Percentiles rank a stretch among this genome's conserved stretches.
Conservation (phyloP, 345 rosid species). For the Brassica juncea region DNA sequence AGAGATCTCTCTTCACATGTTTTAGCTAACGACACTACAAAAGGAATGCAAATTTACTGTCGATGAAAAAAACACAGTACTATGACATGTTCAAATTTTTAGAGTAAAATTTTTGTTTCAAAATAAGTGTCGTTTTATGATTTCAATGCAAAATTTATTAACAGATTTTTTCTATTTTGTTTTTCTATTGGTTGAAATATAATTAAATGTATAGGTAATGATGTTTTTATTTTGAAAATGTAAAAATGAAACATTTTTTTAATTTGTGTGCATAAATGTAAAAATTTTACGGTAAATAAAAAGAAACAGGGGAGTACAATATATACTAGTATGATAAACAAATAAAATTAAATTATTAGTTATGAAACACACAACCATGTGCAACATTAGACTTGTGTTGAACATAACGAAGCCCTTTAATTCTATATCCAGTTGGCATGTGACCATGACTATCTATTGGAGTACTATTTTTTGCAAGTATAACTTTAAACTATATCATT, state of each 20-base stretch:
- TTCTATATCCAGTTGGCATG: slow-evolving; percentile 31
- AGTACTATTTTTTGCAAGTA: neutral
- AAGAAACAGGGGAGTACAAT: neutral
- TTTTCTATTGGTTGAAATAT: too few species aligned
- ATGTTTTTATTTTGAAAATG: too few species aligned
- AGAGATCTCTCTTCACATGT: neutral
- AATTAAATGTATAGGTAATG: too few species aligned
- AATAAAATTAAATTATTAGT: neutral
- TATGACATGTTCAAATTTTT: neutral
- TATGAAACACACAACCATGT: slow-evolving; percentile 31
- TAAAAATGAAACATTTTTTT: too few species aligned
- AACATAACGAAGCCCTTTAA: slow-evolving; percentile 37
- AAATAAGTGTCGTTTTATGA: too few species aligned
- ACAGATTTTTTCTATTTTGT: too few species aligned
- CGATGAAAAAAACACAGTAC: neutral
- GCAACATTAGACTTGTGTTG: slow-evolving; percentile 39
- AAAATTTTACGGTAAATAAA: too few species aligned
- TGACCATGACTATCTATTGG: slow-evolving; percentile 20
- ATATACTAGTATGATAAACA: neutral
- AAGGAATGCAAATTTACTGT: neutral
- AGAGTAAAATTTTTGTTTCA: too few species aligned
- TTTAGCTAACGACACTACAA: neutral
- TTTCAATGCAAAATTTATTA: too few species aligned
- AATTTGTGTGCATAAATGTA: too few species aligned
- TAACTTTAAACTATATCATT: neutral